Conservation (phyloP, 2,329 filamentous ascomycete genomes). For the Fulvia fulva region DNA sequence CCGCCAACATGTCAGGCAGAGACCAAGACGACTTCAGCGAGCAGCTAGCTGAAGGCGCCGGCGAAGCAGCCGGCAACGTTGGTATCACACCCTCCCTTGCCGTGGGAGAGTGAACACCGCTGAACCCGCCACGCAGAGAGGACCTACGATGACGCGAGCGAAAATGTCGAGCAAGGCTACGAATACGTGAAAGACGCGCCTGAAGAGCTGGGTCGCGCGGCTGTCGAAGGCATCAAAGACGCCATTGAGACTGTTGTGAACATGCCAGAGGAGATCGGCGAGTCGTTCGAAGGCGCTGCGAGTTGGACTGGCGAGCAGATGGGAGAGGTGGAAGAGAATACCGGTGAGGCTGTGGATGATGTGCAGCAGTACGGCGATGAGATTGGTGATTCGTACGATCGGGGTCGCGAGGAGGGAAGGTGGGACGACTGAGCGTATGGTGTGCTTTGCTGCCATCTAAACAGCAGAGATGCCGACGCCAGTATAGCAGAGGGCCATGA, state of each 20-base stretch:
- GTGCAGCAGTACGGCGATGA: background rate
- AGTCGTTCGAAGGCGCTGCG: background rate
- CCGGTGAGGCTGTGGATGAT: background rate
- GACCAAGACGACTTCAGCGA: constrained; percentile 1
- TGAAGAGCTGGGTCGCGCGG: background rate
- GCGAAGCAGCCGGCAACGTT: background rate
- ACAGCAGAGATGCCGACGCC: too few species aligned
- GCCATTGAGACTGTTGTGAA: background rate
- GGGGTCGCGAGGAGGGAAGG: background rate
- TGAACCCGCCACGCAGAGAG: background rate
- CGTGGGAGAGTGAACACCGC: background rate
- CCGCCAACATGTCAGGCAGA: background rate
- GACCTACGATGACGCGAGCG: background rate
- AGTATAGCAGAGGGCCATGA: too few species aligned
- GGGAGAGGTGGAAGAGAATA: background rate
- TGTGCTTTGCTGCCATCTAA: background rate
- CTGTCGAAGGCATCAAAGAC: background rate
- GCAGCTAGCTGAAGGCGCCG: background rate
- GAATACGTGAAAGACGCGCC: background rate
- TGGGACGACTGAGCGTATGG: background rate
- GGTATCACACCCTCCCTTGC: background rate
- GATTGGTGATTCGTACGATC: background rate
- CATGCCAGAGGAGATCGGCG: background rate
- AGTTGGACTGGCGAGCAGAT: constrained; percentile 1
- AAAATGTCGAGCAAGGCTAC: background rate